Percentiles rank a stretch among this genome's conserved stretches.
These are phyloP conservation scores for Coelastrella sp. DNA, from an alignment of 139 green algal genomes.

Conservation along the genomic window DNA sequence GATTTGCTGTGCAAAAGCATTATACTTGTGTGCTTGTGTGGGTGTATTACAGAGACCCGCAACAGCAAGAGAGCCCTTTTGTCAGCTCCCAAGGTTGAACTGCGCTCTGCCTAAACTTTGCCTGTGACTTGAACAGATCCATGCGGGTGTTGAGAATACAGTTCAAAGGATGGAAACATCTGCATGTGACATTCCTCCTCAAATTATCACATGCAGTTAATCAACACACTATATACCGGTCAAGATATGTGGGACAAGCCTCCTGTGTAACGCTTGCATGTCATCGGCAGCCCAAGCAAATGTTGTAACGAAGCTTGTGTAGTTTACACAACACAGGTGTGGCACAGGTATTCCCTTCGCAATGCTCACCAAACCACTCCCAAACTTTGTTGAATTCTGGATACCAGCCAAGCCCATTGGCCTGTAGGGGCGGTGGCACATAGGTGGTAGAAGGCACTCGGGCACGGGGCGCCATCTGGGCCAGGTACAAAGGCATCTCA, in stretches of 20 bases:
- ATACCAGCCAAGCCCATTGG: conserved; percentile 45
- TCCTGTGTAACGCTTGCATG: too few species aligned
- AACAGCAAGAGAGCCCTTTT: too few species aligned
- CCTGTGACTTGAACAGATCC: too few species aligned
- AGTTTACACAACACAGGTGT: not conserved
- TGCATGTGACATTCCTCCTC: too few species aligned
- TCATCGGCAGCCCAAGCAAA: not conserved
- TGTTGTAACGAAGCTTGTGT: not conserved
- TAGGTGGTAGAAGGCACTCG: conserved; percentile 41
- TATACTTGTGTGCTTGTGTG: not conserved
- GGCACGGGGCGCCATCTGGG: conserved; percentile 2
- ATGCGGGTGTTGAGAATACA: too few species aligned
- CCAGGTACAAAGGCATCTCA: conserved; percentile 46
- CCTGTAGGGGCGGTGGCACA: conserved; percentile 48
- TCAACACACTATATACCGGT: too few species aligned
- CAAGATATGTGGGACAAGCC: too few species aligned
- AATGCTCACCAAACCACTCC: conserved; percentile 44
- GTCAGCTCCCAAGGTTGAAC: too few species aligned
- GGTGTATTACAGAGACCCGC: too few species aligned
- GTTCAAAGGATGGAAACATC: too few species aligned
- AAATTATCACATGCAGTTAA: too few species aligned
- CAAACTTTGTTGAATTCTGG: conserved; percentile 49
- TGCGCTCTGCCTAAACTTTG: too few species aligned
- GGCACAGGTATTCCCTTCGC: not conserved
- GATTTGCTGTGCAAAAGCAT: not conserved